Percentiles rank a stretch among this genome's conserved stretches.
Evolutionary conservation across 768 basidiomycete genomes (phyloP).

Genomic region (Lentinula aciculospora): DNA sequence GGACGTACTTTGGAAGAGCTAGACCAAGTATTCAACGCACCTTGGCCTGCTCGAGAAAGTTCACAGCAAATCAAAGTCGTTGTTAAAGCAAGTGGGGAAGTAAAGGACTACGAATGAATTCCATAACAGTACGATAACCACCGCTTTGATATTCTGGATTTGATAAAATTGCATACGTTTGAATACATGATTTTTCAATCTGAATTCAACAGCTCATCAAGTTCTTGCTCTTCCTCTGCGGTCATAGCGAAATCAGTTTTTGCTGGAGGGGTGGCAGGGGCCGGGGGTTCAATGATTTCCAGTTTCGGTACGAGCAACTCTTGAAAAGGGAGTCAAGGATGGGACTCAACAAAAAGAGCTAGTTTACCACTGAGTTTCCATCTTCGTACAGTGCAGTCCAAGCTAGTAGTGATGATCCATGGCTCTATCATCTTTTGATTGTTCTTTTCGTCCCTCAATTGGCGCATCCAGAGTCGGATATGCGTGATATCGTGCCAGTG

Average conservation of each 20-base stretch:
- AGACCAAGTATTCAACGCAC: conserved; percentile 18
- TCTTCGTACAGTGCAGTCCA: conserved; percentile 84
- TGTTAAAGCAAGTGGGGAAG: conserved; percentile 8
- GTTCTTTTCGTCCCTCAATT: conserved; percentile 27
- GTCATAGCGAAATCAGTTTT: conserved; percentile 47
- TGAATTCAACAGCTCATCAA: conserved; percentile 68
- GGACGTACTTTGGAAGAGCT: conserved; percentile 20
- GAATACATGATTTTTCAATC: neutral
- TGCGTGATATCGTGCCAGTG: conserved; percentile 89
- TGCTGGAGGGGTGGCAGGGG: conserved; percentile 10
- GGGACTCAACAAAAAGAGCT: neutral
- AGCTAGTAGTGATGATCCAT: conserved; percentile 78
- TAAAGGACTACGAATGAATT: neutral
- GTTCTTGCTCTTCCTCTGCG: conserved; percentile 86
- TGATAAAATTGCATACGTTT: neutral
- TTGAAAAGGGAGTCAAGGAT: conserved; percentile 13
- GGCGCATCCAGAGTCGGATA: conserved; percentile 67
- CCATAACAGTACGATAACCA: neutral
- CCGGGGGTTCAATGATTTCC: conserved; percentile 7
- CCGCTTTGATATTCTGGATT: neutral
- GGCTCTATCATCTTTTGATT: conserved; percentile 53
- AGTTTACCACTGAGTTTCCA: conserved; percentile 70
- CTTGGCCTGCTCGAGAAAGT: conserved; percentile 19
- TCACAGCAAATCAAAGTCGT: conserved; percentile 13
- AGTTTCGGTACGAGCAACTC: conserved; percentile 35